These are phyloP conservation scores for Trypanosoma cruzi DNA, from an alignment of 208 protist species.

Conservation along the genomic window DNA sequence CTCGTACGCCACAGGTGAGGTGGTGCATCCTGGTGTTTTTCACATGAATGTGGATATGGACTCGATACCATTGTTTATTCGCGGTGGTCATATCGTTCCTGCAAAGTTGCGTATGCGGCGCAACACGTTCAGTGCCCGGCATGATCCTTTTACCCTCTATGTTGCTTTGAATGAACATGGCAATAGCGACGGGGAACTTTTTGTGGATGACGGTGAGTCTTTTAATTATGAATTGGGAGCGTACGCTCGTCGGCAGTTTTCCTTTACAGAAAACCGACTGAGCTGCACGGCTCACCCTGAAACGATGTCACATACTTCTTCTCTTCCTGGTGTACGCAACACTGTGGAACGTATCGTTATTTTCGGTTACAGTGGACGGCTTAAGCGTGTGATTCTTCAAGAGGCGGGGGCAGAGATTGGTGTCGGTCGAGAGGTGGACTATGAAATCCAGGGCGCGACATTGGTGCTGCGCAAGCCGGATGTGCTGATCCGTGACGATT, in stretches of 20 bases:
- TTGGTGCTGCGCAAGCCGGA: conserved; percentile 69
- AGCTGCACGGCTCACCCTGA: conserved; percentile 22
- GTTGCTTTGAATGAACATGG: conserved; percentile 83
- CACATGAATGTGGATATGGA: conserved; percentile 68
- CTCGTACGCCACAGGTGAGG: conserved; percentile 57
- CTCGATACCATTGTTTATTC: conserved; percentile 94
- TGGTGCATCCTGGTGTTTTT: conserved; percentile 18
- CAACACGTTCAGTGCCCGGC: conserved; percentile 64
- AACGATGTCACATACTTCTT: neutral
- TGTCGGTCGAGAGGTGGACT: conserved; percentile 44
- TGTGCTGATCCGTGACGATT: conserved; percentile 52
- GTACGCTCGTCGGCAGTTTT: conserved; percentile 55
- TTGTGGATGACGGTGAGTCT: conserved; percentile 74
- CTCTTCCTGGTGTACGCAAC: conserved; percentile 31
- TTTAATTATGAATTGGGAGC: conserved; percentile 64
- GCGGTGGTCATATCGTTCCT: conserved; percentile 94
- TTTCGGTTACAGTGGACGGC: conserved; percentile 55
- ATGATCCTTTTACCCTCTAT: conserved; percentile 95
- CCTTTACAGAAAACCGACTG: conserved; percentile 48
- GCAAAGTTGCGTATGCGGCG: conserved; percentile 91
- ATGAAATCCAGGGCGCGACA: conserved; percentile 48
- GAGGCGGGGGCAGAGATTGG: conserved; percentile 1
- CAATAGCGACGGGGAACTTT: conserved; percentile 71
- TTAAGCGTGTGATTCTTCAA: conserved; percentile 26
- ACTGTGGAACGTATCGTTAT: conserved; percentile 72